Percentiles rank a stretch among this genome's conserved stretches.
Evolutionary conservation across 2,329 filamentous ascomycete species (phyloP).

Genomic region (Aspergillus versicolor): DNA sequence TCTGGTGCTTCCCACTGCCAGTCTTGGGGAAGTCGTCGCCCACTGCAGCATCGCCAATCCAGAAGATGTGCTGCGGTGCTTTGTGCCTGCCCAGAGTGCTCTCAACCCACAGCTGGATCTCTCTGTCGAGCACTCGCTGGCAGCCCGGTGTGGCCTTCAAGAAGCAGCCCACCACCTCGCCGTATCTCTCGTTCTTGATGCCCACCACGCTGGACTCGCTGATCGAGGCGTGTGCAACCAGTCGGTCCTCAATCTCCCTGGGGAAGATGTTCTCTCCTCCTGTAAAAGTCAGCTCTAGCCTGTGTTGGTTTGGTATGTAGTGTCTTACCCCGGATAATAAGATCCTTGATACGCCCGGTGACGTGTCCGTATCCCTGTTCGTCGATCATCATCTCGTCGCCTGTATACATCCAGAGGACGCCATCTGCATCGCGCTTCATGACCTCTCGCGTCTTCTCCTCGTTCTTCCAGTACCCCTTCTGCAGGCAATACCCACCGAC

Average conservation of each 20-base stretch:
- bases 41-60: slow-evolving; percentile 63
- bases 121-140: slow-evolving; percentile 34
- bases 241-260: slow-evolving; percentile 68
- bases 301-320: background rate
- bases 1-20: slow-evolving; percentile 67
- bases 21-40: slow-evolving; percentile 55
- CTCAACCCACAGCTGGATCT: slow-evolving; percentile 60
- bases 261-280: slow-evolving; percentile 70
- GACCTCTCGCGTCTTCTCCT: slow-evolving; percentile 58
- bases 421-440: slow-evolving; percentile 60
- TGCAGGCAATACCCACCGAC: slow-evolving; percentile 70
- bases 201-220: slow-evolving; percentile 64
- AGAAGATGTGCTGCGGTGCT: slow-evolving; percentile 53
- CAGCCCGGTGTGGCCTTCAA: slow-evolving; percentile 44
- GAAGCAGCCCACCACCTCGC: slow-evolving; percentile 44
- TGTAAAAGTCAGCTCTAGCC: slow-evolving; percentile 16
- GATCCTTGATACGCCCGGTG: slow-evolving; percentile 72
- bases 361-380: slow-evolving; percentile 64
- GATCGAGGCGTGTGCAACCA: slow-evolving; percentile 60
- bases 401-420: slow-evolving; percentile 61
- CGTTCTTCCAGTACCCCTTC: slow-evolving; percentile 44
- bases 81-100: slow-evolving; percentile 33
- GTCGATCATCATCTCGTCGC: slow-evolving; percentile 53
- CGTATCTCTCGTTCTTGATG: slow-evolving; percentile 52
- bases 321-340: slow-evolving; percentile 63